phyloP scores from a whole-genome alignment of 2,329 filamentous ascomycete species.

The Penicillium oxalicum region DNA sequence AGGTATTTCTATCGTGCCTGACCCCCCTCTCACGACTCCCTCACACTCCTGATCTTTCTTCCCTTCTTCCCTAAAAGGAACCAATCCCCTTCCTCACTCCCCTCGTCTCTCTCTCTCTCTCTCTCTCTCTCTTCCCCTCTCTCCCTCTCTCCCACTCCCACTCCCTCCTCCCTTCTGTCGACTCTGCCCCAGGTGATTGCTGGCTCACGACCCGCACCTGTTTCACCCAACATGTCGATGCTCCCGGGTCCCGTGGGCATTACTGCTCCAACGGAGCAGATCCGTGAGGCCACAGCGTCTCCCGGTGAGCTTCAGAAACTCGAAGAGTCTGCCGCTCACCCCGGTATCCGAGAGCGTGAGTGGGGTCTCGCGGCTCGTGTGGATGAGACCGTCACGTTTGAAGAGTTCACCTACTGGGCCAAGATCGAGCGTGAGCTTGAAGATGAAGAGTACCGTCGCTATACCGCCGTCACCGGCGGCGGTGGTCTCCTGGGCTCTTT shows the following conservation, averaged over 20 bases:
- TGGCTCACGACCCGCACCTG: background rate
- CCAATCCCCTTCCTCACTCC: too few relatives aligned
- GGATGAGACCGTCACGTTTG: constrained; percentile 21
- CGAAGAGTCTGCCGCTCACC: background rate
- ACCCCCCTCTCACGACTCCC: too few relatives aligned
- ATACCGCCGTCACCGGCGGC: constrained; percentile 9
- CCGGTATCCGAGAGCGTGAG: constrained; percentile 10
- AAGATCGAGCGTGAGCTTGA: constrained; percentile 18
- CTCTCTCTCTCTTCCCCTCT: too few relatives aligned
- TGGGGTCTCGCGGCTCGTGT: constrained; percentile 22
- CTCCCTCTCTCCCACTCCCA: too few relatives aligned
- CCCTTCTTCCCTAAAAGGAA: too few relatives aligned
- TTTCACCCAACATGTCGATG: constrained; percentile 2
- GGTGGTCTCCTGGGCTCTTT: constrained; percentile 10
- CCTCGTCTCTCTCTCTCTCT: too few relatives aligned
- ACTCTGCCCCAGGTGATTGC: too few relatives aligned
- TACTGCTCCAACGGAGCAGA: constrained; percentile 9
- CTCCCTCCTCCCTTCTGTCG: too few relatives aligned
- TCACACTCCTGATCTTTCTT: too few relatives aligned
- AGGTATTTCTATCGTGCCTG: too few relatives aligned
- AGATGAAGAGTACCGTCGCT: constrained; percentile 15
- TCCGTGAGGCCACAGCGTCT: background rate
- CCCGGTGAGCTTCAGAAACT: constrained; percentile 1
- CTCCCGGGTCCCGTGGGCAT: constrained; percentile 3
- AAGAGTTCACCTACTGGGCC: constrained; percentile 19